A percentile compares a stretch with the other conserved stretches of the same genome.
Evolutionary conservation across 495 filamentous ascomycete genomes (phyloP).

Genomic region (Hypoxylon subgilvum): DNA sequence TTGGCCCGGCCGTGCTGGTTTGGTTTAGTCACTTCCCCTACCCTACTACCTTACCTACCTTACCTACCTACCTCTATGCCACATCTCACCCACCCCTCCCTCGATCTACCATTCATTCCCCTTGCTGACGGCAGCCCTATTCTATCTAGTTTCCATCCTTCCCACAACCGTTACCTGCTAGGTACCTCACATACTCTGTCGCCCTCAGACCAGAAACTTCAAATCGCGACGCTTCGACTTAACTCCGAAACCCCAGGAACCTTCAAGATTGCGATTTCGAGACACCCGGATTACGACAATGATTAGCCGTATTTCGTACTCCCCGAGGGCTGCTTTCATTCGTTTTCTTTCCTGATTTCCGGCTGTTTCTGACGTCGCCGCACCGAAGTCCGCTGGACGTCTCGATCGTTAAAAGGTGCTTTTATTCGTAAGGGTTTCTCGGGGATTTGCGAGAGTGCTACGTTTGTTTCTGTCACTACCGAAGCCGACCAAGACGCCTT

Average conservation of each 20-base stretch:
- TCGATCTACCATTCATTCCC: constrained; percentile 15
- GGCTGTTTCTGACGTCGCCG: constrained; percentile 30
- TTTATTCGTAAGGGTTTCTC: constrained; percentile 27
- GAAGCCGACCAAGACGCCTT: constrained; percentile 5
- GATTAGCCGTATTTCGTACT: constrained; percentile 56
- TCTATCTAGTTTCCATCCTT: constrained; percentile 35
- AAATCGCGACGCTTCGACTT: constrained; percentile 19
- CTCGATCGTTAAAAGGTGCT: constrained; percentile 30
- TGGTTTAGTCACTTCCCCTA: constrained; percentile 2
- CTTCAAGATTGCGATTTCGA: constrained; percentile 21
- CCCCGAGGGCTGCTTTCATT: constrained; percentile 55
- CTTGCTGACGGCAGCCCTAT: constrained; percentile 37
- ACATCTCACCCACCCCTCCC: constrained; percentile 34
- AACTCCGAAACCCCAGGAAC: constrained; percentile 16
- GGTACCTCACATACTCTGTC: constrained; percentile 18
- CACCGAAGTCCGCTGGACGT: constrained; percentile 24
- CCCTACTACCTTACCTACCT: constrained; percentile 19
- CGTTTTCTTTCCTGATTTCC: constrained; percentile 56
- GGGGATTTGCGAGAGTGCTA: constrained; percentile 26
- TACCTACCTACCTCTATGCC: constrained; percentile 11
- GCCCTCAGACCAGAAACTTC: constrained; percentile 8
- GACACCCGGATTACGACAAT: constrained; percentile 48
- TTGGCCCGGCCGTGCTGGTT: constrained; percentile 3
- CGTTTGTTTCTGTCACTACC: constrained; percentile 25
- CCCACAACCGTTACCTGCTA: constrained; percentile 20